Evolutionary conservation across 73 alveolate species (phyloP).

Genomic region (Paramecium biaurelia): DNA sequence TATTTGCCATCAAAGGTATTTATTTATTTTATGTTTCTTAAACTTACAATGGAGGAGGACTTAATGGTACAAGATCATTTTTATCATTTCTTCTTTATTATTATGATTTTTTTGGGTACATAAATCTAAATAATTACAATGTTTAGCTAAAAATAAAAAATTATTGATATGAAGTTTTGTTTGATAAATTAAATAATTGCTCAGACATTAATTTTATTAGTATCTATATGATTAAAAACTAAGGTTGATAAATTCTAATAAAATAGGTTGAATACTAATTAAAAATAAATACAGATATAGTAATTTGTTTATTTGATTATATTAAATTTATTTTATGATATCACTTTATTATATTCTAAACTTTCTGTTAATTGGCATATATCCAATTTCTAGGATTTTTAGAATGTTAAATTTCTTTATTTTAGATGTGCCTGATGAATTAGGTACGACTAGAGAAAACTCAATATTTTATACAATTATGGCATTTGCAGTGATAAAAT

Average conservation of each 20-base stretch:
- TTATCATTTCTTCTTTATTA: not conserved
- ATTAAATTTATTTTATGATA: not conserved
- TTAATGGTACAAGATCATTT: not conserved
- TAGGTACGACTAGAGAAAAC: conserved; percentile 42
- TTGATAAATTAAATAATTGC: not conserved
- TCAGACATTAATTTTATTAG: not conserved
- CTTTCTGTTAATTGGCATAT: not conserved
- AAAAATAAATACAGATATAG: too few species aligned
- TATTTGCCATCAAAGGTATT: not conserved
- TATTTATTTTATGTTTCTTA: not conserved
- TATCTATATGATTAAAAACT: not conserved
- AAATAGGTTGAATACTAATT: too few species aligned
- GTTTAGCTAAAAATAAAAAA: not conserved
- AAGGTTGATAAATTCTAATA: too few species aligned
- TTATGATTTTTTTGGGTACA: not conserved
- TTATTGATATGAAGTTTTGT: not conserved
- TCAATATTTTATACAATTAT: not conserved
- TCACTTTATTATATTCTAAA: not conserved
- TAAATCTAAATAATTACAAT: not conserved
- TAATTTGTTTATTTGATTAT: too few species aligned
- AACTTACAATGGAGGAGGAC: not conserved
- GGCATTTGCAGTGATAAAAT: not conserved
- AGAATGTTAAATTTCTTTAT: not conserved
- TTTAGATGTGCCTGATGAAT: not conserved
- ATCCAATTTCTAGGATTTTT: not conserved